phyloP scores from a whole-genome alignment of 1,139 yeast species.

The Pichia sp. region DNA sequence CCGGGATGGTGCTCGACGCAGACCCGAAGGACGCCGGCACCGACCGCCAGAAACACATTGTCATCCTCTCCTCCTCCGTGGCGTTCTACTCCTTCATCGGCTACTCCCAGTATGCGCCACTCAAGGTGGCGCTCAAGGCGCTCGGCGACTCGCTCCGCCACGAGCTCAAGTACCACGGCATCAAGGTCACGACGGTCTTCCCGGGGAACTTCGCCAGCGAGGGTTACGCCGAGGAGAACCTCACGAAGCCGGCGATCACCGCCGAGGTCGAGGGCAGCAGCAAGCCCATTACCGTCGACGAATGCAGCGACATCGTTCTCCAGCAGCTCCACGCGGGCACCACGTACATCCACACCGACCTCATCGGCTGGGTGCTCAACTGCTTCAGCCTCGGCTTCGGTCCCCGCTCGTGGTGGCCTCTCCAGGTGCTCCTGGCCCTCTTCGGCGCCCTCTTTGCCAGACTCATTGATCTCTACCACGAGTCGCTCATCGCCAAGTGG shows the following conservation, averaged over 20 bases:
- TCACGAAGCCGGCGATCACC: slow-evolving; percentile 83
- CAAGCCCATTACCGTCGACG: slow-evolving; percentile 58
- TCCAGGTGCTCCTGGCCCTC: slow-evolving; percentile 46
- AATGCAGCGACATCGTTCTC: slow-evolving; percentile 62
- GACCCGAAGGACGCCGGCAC: slow-evolving; percentile 13
- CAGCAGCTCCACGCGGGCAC: slow-evolving; percentile 58
- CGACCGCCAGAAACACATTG: slow-evolving; percentile 46
- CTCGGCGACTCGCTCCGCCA: slow-evolving; percentile 76
- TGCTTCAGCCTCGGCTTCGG: slow-evolving; percentile 63
- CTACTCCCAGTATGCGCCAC: slow-evolving; percentile 84
- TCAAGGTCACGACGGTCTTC: slow-evolving; percentile 57
- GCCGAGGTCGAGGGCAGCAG: slow-evolving; percentile 82
- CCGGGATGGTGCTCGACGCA: slow-evolving; percentile 35
- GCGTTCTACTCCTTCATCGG: slow-evolving; percentile 89
- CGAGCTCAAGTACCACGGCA: slow-evolving; percentile 66
- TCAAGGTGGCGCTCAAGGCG: slow-evolving; percentile 76
- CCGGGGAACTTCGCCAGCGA: slow-evolving; percentile 92
- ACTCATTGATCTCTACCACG: slow-evolving; percentile 49
- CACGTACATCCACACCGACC: slow-evolving; percentile 75
- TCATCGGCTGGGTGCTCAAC: slow-evolving; percentile 78
- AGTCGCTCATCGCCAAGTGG: slow-evolving; percentile 50
- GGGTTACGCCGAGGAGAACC: slow-evolving; percentile 77
- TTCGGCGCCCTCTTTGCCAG: slow-evolving; percentile 63
- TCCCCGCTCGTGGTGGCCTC: slow-evolving; percentile 59
- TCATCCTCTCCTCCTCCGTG: slow-evolving; percentile 75